Evolutionary conservation across 2,329 filamentous ascomycete genomes (phyloP).

Genomic region (Seiridium unicorne): DNA sequence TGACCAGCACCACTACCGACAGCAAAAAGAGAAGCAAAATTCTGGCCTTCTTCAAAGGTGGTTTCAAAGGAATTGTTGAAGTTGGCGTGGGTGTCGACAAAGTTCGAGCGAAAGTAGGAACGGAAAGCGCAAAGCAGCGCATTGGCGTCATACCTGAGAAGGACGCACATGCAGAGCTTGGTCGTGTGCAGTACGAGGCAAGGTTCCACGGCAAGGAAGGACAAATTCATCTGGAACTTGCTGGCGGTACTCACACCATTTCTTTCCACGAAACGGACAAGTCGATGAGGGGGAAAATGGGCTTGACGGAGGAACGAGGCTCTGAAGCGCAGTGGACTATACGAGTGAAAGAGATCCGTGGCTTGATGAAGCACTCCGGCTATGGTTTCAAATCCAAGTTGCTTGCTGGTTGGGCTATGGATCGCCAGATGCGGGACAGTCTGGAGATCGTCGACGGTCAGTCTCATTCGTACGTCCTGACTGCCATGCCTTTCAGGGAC

Average conservation of each 20-base stretch:
- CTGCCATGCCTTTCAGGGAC: background rate
- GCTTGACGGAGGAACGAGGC: background rate
- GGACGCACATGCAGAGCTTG: background rate
- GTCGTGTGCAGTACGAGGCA: background rate
- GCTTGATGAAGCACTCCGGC: conserved; percentile 4
- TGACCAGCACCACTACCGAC: background rate
- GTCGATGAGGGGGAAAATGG: background rate
- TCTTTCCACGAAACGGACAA: background rate
- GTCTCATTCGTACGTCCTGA: background rate
- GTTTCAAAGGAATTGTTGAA: conserved; percentile 8
- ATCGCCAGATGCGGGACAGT: background rate
- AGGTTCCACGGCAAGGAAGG: background rate
- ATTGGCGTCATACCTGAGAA: background rate
- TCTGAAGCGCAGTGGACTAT: background rate
- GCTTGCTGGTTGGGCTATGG: background rate
- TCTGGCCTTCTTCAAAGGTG: conserved; percentile 7
- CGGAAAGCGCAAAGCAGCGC: background rate
- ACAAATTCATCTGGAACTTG: background rate
- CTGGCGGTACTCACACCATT: background rate
- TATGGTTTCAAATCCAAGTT: conserved; percentile 5
- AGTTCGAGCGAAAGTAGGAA: conserved; percentile 8
- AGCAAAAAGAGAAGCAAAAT: background rate
- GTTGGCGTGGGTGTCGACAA: conserved; percentile 5
- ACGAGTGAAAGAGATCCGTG: background rate
- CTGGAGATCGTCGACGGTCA: background rate